Evolutionary conservation across 1,284 basidiomycete genomes (phyloP).

Genomic region (Stereum hirsutum): DNA sequence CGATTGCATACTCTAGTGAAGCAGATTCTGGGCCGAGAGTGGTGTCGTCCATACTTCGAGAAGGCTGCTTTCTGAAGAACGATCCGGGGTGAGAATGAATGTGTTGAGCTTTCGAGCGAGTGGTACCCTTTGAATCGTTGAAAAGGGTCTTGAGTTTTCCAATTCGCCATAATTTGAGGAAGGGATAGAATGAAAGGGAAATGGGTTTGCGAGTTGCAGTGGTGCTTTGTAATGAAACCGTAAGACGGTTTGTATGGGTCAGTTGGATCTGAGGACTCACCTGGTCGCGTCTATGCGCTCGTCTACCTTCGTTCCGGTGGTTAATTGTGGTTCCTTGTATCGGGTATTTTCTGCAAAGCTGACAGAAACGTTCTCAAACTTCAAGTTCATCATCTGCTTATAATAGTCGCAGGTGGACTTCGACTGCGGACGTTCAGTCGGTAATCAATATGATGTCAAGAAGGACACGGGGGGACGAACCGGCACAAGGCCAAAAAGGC

Average conservation of each 20-base stretch:
- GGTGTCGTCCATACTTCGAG: too few species aligned
- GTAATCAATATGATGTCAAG: constrained; percentile 1
- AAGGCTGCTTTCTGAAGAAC: too few species aligned
- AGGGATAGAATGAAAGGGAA: constrained; percentile 37
- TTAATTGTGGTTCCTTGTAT: constrained; percentile 57
- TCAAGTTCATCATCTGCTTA: constrained; percentile 69
- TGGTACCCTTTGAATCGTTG: too few species aligned
- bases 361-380: constrained; percentile 56
- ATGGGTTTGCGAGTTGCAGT: constrained; percentile 22
- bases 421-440: constrained; percentile 34
- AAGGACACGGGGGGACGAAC: constrained; percentile 27
- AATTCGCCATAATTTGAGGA: constrained; percentile 46
- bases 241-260: background rate
- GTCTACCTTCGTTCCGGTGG: constrained; percentile 56
- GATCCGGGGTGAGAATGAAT: too few species aligned
- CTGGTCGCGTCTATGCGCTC: constrained; percentile 42
- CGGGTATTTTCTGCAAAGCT: constrained; percentile 71
- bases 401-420: constrained; percentile 74
- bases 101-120: too few species aligned
- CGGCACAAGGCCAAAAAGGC: constrained; percentile 71
- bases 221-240: constrained; percentile 9
- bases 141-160: constrained; percentile 37
- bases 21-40: constrained; percentile 46
- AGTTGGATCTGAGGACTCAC: constrained; percentile 26
- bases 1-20: constrained; percentile 76